These are phyloP conservation scores for Cercospora janseana DNA, from an alignment of 2,329 filamentous ascomycete genomes.

Conservation along the genomic window DNA sequence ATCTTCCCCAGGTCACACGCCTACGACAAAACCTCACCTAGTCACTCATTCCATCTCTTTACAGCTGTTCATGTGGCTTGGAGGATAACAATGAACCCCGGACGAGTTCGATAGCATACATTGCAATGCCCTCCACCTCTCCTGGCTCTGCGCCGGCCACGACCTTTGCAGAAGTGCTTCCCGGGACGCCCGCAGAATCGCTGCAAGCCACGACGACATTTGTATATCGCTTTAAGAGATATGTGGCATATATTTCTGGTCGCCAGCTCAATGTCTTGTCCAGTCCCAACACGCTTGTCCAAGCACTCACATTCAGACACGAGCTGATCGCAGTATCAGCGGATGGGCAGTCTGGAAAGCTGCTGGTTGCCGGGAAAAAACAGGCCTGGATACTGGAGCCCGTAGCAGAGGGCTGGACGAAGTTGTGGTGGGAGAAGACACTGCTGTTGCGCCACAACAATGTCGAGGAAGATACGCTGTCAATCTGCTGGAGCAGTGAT, in stretches of 20 bases:
- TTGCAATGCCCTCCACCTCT: constrained; percentile 35
- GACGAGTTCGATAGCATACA: constrained; percentile 21
- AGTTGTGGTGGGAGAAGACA: constrained; percentile 69
- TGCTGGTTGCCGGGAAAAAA: constrained; percentile 68
- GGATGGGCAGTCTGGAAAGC: constrained; percentile 79
- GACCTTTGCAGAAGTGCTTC: constrained; percentile 57
- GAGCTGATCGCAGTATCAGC: constrained; percentile 74
- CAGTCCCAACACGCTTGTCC: constrained; percentile 70
- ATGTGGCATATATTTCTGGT: constrained; percentile 85
- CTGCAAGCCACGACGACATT: constrained; percentile 74
- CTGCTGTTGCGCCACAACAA: constrained; percentile 53
- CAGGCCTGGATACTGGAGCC: constrained; percentile 77
- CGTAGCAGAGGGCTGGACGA: constrained; percentile 68
- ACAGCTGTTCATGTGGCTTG: no score
- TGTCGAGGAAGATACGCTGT: constrained; percentile 51
- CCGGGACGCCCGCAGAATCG: constrained; percentile 73
- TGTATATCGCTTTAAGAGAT: constrained; percentile 68
- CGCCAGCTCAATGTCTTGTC: constrained; percentile 81
- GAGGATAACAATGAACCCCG: constrained; percentile 2
- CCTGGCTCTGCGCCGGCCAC: constrained; percentile 24
- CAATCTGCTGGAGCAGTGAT: constrained; percentile 80
- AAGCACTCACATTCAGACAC: constrained; percentile 64
- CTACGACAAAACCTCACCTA: no score
- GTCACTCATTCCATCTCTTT: background rate
- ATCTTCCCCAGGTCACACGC: constrained; percentile 3